Conservation (phyloP, 495 filamentous ascomycete genomes). For the Penicillium turbatum region DNA sequence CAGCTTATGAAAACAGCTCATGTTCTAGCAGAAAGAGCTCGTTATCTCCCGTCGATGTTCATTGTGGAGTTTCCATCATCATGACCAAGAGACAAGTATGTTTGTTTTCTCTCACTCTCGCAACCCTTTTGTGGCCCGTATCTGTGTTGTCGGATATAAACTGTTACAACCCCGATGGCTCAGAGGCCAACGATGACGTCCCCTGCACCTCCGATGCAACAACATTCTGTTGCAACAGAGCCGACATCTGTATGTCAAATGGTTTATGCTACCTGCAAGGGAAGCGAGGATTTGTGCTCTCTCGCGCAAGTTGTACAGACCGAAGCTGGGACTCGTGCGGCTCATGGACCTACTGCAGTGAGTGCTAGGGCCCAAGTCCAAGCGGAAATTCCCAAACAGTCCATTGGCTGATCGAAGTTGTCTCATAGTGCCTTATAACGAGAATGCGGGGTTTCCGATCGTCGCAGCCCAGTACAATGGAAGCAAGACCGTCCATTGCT, state of each 20-base stretch:
- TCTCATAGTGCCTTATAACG: conserved; percentile 1
- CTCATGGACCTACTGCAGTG: conserved; percentile 6
- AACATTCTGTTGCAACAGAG: conserved; percentile 67
- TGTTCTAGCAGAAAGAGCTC: background rate
- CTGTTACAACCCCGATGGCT: conserved; percentile 29
- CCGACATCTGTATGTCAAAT: conserved; percentile 61
- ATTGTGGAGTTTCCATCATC: background rate
- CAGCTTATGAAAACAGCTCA: background rate
- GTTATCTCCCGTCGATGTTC: background rate
- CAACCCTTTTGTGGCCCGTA: background rate
- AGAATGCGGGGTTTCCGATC: conserved; percentile 8
- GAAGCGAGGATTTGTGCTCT: conserved; percentile 19
- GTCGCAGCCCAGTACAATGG: conserved; percentile 4
- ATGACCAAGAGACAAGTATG: background rate
- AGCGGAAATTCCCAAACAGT: too few species aligned
- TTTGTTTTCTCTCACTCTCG: background rate
- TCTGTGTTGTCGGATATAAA: background rate
- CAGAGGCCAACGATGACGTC: conserved; percentile 12
- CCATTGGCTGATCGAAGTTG: background rate
- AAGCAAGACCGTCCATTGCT: conserved; percentile 7
- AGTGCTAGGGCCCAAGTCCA: background rate
- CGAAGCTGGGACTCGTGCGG: conserved; percentile 20
- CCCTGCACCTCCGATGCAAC: conserved; percentile 47
- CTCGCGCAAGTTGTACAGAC: conserved; percentile 26
- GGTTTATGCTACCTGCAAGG: conserved; percentile 24